Conservation (phyloP, 2,329 filamentous ascomycete species). For the Metarhizium brunneum region DNA sequence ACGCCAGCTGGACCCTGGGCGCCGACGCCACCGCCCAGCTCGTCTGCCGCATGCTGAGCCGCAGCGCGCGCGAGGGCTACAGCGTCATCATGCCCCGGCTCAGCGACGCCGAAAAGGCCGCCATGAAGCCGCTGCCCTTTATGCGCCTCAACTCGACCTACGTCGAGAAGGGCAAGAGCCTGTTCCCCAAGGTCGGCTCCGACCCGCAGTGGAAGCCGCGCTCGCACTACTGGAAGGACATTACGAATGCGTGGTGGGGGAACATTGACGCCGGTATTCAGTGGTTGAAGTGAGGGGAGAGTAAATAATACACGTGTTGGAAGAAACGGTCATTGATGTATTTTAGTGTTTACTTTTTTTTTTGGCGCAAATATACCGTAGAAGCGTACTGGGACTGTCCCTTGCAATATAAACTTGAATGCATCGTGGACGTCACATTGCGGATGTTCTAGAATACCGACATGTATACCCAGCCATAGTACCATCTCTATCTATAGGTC, state of each 20-base stretch:
- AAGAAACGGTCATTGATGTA: no score
- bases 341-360: no score
- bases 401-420: no score
- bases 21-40: conserved; percentile 30
- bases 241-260: conserved; percentile 4
- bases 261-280: neutral
- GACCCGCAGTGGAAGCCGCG: conserved; percentile 3
- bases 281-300: neutral
- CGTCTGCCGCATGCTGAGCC: conserved; percentile 2
- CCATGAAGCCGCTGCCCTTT: conserved; percentile 3
- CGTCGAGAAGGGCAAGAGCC: neutral
- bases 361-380: no score
- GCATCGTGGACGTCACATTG: no score
- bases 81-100: neutral
- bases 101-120: neutral
- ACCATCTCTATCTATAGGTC: no score
- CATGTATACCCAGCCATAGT: no score
- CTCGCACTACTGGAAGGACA: conserved; percentile 7
- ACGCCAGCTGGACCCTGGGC: conserved; percentile 53
- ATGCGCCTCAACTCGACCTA: conserved; percentile 6
- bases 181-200: conserved; percentile 3
- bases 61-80: neutral
- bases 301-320: no score
- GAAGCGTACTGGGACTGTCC: no score
- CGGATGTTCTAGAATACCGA: no score